A percentile compares a stretch with the other conserved stretches of the same genome.
Conservation (phyloP, 768 basidiomycete genomes). For the Obba rivulosa region DNA sequence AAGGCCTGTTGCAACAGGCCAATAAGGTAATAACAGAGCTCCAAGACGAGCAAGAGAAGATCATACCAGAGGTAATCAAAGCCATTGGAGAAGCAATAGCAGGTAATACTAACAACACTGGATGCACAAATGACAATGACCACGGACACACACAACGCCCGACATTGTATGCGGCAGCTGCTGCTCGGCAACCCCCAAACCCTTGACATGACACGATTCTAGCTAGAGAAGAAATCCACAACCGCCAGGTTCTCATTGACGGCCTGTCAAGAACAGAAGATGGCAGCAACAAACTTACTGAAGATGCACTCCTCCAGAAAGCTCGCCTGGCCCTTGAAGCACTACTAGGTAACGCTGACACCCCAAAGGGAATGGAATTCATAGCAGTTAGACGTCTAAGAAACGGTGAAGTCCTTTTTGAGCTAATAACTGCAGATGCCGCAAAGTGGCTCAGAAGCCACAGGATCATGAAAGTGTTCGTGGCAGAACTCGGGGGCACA, state of each 20-base stretch:
- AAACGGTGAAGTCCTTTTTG: slow-evolving; percentile 13
- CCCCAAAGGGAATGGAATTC: background rate
- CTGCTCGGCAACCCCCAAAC: background rate
- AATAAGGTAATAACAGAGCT: background rate
- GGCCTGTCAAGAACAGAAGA: background rate
- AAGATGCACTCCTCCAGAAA: slow-evolving; percentile 12
- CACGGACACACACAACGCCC: too few relatives aligned
- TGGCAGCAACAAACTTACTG: background rate
- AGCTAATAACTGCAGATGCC: slow-evolving; percentile 6
- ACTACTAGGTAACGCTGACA: background rate
- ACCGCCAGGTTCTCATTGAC: background rate
- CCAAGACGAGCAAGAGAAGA: background rate
- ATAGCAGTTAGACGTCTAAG: background rate
- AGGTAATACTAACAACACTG: background rate
- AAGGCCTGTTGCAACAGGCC: background rate
- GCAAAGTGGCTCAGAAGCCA: slow-evolving; percentile 15
- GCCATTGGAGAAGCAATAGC: background rate
- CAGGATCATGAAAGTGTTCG: background rate
- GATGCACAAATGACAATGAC: too few relatives aligned
- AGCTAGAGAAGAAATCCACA: background rate
- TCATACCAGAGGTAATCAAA: background rate
- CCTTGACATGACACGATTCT: background rate
- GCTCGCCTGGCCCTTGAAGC: slow-evolving; percentile 14
- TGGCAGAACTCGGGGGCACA: background rate
- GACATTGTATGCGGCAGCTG: background rate